These are phyloP conservation scores for Ceratocystis destructans DNA, from an alignment of 2,329 filamentous ascomycete species.

Conservation along the genomic window DNA sequence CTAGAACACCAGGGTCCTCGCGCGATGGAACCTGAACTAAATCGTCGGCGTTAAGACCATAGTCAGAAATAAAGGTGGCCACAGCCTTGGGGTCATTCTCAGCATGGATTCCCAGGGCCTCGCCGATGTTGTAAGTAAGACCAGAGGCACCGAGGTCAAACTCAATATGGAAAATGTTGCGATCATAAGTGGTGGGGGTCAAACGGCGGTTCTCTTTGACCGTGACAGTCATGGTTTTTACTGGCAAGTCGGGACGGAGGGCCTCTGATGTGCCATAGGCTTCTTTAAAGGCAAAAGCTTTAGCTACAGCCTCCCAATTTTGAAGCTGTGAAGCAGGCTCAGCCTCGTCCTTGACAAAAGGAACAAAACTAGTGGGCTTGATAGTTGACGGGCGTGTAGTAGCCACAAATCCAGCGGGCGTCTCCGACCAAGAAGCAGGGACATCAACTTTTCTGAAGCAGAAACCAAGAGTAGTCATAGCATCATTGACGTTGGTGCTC, in stretches of 20 bases:
- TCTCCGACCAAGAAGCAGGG: slow-evolving; percentile 65
- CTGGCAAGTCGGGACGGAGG: slow-evolving; percentile 72
- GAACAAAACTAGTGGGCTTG: slow-evolving; percentile 66
- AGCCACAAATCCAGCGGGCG: slow-evolving; percentile 30
- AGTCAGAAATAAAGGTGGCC: slow-evolving; percentile 74
- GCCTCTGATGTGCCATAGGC: slow-evolving; percentile 61
- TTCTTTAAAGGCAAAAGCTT: slow-evolving; percentile 86
- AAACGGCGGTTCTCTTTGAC: slow-evolving; percentile 94
- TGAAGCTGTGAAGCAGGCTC: slow-evolving; percentile 53
- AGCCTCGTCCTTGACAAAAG: slow-evolving; percentile 61
- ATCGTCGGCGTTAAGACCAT: slow-evolving; percentile 68
- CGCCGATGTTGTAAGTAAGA: slow-evolving; percentile 90
- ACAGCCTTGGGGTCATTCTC: slow-evolving; percentile 78
- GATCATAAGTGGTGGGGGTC: slow-evolving; percentile 77
- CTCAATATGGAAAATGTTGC: slow-evolving; percentile 99
- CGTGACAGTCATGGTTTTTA: slow-evolving; percentile 74
- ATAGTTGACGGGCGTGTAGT: slow-evolving; percentile 43
- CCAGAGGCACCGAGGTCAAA: slow-evolving; percentile 88
- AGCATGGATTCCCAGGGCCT: slow-evolving; percentile 90
- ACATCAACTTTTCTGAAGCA: slow-evolving; percentile 61
- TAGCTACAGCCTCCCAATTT: slow-evolving; percentile 73
- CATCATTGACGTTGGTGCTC: slow-evolving; percentile 13
- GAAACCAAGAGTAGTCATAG: slow-evolving; percentile 29
- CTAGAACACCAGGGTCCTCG: slow-evolving; percentile 58
- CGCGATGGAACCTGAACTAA: slow-evolving; percentile 84